A percentile compares a stretch with the other conserved stretches of the same genome.
Conservation (phyloP, 768 basidiomycete genomes). For the Exidia glandulosa region DNA sequence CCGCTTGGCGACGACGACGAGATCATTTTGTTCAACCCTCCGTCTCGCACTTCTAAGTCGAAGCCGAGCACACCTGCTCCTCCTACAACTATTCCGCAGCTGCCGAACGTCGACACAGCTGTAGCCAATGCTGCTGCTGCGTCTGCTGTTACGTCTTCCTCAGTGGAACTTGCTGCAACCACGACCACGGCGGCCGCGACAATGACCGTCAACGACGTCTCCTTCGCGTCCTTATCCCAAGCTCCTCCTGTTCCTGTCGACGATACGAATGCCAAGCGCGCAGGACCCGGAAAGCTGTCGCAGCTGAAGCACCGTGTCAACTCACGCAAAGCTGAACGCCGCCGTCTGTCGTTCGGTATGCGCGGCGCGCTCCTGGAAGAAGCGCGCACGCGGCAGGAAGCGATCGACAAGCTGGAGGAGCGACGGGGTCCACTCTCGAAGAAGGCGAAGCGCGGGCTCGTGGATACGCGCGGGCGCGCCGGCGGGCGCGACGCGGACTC, state of each 20-base stretch:
- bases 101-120: slow-evolving; percentile 10
- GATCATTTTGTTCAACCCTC: slow-evolving; percentile 8
- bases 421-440: slow-evolving; percentile 42
- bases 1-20: background rate
- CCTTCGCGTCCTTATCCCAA: background rate
- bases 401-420: slow-evolving; percentile 24
- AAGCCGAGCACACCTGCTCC: slow-evolving; percentile 9
- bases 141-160: too few relatives aligned
- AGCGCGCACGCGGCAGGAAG: slow-evolving; percentile 4
- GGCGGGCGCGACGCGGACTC: slow-evolving; percentile 63
- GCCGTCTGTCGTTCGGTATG: background rate
- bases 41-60: slow-evolving; percentile 10
- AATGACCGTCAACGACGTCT: background rate
- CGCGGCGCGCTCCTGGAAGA: slow-evolving; percentile 13
- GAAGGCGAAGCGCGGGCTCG: slow-evolving; percentile 37
- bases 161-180: too few relatives aligned
- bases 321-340: background rate
- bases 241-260: background rate
- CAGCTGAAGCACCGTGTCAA: background rate
- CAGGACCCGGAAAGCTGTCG: background rate
- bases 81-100: slow-evolving; percentile 7
- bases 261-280: background rate
- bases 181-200: background rate
- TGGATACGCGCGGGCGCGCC: slow-evolving; percentile 27
- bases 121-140: too few relatives aligned